These are phyloP conservation scores for Russula emetica DNA, from an alignment of 768 basidiomycete genomes.

Conservation along the genomic window DNA sequence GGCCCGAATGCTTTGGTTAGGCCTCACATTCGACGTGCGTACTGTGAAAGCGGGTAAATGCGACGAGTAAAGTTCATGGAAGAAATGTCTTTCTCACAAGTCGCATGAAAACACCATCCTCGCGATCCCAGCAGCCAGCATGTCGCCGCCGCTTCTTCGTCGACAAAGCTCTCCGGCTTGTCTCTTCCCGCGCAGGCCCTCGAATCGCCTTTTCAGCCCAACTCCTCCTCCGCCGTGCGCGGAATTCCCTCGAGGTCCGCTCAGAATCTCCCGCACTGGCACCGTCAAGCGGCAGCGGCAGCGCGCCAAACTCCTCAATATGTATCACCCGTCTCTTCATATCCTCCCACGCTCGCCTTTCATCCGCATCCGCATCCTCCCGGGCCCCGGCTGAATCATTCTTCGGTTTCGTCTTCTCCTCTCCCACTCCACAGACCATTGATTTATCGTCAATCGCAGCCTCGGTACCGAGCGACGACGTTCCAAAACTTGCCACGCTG, in stretches of 20 bases:
- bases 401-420: background rate
- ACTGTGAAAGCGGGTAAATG: background rate
- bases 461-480: background rate
- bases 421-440: background rate
- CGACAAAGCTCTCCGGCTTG: background rate
- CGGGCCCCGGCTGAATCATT: background rate
- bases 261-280: background rate
- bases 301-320: conserved; percentile 21
- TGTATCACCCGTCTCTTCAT: conserved; percentile 16
- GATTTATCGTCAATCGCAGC: background rate
- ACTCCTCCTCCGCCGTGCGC: conserved; percentile 8
- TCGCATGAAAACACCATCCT: conserved; percentile 9
- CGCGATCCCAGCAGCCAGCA: conserved; percentile 10
- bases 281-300: background rate
- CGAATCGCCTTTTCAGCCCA: conserved; percentile 1
- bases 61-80: background rate
- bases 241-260: conserved; percentile 2
- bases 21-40: background rate
- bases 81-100: conserved; percentile 1
- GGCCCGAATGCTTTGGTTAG: background rate
- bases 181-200: background rate
- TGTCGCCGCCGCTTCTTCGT: conserved; percentile 10
- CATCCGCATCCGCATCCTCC: background rate
- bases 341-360: conserved; percentile 12
- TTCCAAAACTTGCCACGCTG: background rate